Evolutionary conservation across 148 eudicot species (phyloP).

Genomic region (Fagopyrum tataricum): DNA sequence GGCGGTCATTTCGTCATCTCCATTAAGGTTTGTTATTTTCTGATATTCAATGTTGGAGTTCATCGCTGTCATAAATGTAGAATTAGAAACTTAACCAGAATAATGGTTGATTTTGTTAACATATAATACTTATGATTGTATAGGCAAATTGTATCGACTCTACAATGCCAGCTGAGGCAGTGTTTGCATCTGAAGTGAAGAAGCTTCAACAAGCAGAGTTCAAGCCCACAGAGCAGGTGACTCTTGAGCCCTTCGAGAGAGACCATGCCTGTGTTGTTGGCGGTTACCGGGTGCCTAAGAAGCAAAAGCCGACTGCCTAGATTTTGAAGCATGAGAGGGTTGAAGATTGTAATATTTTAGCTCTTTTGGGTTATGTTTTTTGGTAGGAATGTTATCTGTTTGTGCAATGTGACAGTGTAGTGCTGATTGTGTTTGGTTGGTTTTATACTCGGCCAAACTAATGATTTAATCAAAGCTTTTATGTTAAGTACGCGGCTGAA

Average conservation of each 20-base stretch:
- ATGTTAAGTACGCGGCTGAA: no score
- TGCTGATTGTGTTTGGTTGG: not conserved
- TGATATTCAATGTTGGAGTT: not conserved
- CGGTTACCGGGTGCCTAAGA: conserved; percentile 74
- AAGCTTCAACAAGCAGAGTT: conserved; percentile 83
- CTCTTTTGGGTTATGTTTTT: not conserved
- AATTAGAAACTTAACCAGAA: not conserved
- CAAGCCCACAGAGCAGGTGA: conserved; percentile 84
- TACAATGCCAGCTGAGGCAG: conserved; percentile 81
- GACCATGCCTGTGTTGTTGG: conserved; percentile 97
- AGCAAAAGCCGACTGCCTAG: conserved; percentile 43
- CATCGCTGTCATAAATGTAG: not conserved
- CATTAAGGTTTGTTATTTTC: conserved; percentile 52
- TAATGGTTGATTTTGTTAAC: not conserved
- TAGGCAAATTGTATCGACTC: conserved; percentile 98
- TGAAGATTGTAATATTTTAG: not conserved
- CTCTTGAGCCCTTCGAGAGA: conserved; percentile 86
- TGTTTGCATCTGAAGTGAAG: conserved; percentile 84
- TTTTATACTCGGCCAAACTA: not conserved
- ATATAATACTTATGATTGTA: not conserved
- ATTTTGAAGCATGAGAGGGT: not conserved
- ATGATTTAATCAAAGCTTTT: not conserved
- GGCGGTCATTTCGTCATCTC: conserved; percentile 85
- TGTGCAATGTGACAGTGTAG: not conserved
- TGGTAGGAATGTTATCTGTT: not conserved